Percentiles rank a stretch among this genome's conserved stretches.
phyloP scores from a whole-genome alignment of 2,329 filamentous ascomycete species.

The Dothistroma pini region DNA sequence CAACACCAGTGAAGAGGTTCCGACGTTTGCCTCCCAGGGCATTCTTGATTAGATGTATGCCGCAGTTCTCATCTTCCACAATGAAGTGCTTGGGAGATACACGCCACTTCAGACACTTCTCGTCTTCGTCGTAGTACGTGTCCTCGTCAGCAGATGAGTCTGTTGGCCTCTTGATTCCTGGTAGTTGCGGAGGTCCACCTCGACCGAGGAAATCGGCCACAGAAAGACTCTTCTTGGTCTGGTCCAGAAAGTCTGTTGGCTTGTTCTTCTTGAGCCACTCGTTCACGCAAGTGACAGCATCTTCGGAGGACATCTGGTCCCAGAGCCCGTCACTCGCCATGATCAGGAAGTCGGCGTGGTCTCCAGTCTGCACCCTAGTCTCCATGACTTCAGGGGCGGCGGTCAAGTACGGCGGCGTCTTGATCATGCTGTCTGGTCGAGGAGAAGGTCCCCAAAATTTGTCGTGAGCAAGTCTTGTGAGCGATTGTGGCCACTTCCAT shows the following conservation, averaged over 20 bases:
- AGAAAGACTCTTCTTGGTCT: conserved; percentile 4
- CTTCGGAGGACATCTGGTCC: conserved; percentile 33
- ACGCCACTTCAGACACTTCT: conserved; percentile 40
- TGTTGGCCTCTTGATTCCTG: conserved; percentile 12
- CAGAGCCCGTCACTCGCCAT: conserved; percentile 66
- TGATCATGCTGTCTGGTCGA: conserved; percentile 40
- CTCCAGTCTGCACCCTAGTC: conserved; percentile 46
- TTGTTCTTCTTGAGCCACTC: conserved; percentile 50
- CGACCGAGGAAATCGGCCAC: conserved; percentile 6
- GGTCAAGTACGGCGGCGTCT: conserved; percentile 64
- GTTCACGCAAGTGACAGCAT: conserved; percentile 45
- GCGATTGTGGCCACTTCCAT: conserved; percentile 61
- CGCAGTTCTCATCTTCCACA: conserved; percentile 51
- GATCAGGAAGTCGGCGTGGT: conserved; percentile 57
- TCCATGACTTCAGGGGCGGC: conserved; percentile 63
- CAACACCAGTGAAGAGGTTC: conserved; percentile 39
- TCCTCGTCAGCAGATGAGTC: conserved; percentile 28
- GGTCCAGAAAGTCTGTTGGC: conserved; percentile 24
- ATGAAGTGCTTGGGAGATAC: conserved; percentile 44
- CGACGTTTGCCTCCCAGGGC: conserved; percentile 49
- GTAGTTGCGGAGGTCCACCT: conserved; percentile 1
- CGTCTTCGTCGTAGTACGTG: conserved; percentile 35
- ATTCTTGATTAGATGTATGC: conserved; percentile 52
- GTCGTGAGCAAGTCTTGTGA: conserved; percentile 44
- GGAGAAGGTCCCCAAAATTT: conserved; percentile 51